A percentile compares a stretch with the other conserved stretches of the same genome.
Conservation (phyloP, 306 rosid genomes). For the Castanospermum australe region DNA sequence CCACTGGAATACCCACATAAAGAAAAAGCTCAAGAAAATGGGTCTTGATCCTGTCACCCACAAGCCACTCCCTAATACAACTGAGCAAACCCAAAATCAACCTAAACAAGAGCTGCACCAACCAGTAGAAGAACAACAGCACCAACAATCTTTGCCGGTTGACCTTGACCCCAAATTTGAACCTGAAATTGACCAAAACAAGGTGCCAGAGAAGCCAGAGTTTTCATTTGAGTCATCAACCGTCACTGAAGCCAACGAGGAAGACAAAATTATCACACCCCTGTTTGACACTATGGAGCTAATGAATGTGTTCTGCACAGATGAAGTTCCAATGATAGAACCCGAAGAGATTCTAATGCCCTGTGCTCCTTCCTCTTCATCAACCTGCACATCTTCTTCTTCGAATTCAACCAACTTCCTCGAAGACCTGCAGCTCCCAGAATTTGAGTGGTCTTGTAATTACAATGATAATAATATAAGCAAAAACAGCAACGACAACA, state of each 20-base stretch:
- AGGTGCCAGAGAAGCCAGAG: constrained; percentile 33
- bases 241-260: constrained; percentile 36
- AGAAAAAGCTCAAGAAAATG: constrained; percentile 78
- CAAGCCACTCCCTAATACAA: constrained; percentile 45
- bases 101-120: constrained; percentile 4
- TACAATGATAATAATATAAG: not conserved
- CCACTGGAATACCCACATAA: constrained; percentile 93
- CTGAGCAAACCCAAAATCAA: constrained; percentile 38
- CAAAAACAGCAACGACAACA: not conserved
- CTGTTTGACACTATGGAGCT: constrained; percentile 39
- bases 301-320: constrained; percentile 58
- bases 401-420: constrained; percentile 47
- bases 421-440: constrained; percentile 50
- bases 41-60: constrained; percentile 84
- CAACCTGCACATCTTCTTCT: constrained; percentile 33
- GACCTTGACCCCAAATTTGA: constrained; percentile 17
- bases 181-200: constrained; percentile 20
- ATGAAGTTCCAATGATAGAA: constrained; percentile 73
- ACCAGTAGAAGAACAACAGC: not conserved
- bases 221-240: constrained; percentile 41
- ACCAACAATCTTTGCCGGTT: constrained; percentile 18
- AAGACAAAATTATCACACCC: constrained; percentile 20
- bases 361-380: constrained; percentile 42
- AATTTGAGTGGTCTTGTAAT: constrained; percentile 59
- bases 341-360: constrained; percentile 52